Base-by-base conservation (phyloP, 768 basidiomycete genomes). In the Psilocybe subaeruginosa region DNA sequence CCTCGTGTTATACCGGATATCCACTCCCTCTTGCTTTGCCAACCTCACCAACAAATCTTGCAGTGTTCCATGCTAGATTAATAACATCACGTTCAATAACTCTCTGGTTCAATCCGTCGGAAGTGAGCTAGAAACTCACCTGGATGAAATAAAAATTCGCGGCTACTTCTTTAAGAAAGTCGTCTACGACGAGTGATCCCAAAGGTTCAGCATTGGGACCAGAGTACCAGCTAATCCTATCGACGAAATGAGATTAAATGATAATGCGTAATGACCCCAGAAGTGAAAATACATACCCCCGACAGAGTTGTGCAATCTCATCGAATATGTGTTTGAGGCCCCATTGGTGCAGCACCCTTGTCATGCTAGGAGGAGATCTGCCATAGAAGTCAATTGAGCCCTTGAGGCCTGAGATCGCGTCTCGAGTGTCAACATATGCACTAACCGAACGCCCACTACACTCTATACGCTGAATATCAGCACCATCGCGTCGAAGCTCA, bases 341-440 rank as follows among this genome's bases (percentile, higher is more conserved):
- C 86, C 87, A 89, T 60, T 81, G 76, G 57, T 78, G 77, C 27
- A 88, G 70, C 3, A 87, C 72, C 54, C 80, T 79, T 33, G 85
- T 84, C 73, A 86, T 79, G 59, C 88, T 87, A 12, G 87, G 85
- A 45, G 85, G 83, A 6, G 75, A 76, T 43, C 77, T 78, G 43
- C 23, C 8, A 53, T 43, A 43, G 9, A 29, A 37, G 23, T 62
- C 35, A 9, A 47, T 9, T 23, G 2, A 23, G 23, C 23, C 23
- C 2, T 0, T 23, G 23, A 23, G 2, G 23, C 23, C 23, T 23
- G 23, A 23, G 23, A 23, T 23, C 23, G 23, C 23, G 23, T 23
- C 23, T 23, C 23, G 23, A 23, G 2, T 23, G 23, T 23, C 23
- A 23, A 23, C 23, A 23, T 23, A 23, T 23, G 23, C 8, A 30